Conservation (phyloP, 2,329 filamentous ascomycete species). For the Fusarium pininemorale region DNA sequence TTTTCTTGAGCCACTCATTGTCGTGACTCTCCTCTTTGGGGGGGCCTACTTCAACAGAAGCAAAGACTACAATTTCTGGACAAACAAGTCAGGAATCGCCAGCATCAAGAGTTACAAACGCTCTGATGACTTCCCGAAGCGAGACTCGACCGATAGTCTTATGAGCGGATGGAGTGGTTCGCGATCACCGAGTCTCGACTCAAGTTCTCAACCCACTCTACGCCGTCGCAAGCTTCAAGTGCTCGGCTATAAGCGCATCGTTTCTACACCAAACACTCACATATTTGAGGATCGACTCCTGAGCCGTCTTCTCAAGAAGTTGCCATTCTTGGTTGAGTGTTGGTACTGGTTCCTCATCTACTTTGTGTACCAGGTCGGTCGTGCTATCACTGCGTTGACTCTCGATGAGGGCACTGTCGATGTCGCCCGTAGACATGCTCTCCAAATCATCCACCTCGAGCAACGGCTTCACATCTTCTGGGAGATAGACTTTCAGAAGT, state of each 20-base stretch:
- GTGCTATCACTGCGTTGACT: slow-evolving; percentile 75
- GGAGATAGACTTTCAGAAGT: slow-evolving; percentile 69
- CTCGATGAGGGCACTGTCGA: slow-evolving; percentile 74
- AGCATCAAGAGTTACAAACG: slow-evolving; percentile 40
- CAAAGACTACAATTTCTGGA: slow-evolving; percentile 48
- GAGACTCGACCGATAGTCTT: slow-evolving; percentile 40
- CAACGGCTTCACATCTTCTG: slow-evolving; percentile 70
- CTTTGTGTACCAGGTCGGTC: slow-evolving; percentile 80
- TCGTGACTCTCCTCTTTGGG: slow-evolving; percentile 55
- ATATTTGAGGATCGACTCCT: slow-evolving; percentile 46
- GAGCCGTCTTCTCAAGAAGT: slow-evolving; percentile 67
- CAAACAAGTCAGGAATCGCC: slow-evolving; percentile 33
- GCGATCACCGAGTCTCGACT: slow-evolving; percentile 41
- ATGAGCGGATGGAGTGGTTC: slow-evolving; percentile 39
- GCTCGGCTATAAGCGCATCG: slow-evolving; percentile 44
- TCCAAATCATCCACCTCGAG: slow-evolving; percentile 74
- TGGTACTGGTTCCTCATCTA: slow-evolving; percentile 84
- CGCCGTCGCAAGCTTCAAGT: slow-evolving; percentile 49
- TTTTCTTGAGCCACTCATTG: slow-evolving; percentile 54
- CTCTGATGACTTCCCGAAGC: slow-evolving; percentile 44
- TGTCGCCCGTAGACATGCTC: slow-evolving; percentile 73
- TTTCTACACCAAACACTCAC: slow-evolving; percentile 47
- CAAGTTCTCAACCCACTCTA: slow-evolving; percentile 41
- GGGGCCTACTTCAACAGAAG: slow-evolving; percentile 57
- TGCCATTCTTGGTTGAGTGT: slow-evolving; percentile 77